phyloP scores from a whole-genome alignment of 305 asterid genomes.

The Fraxinus floribunda region DNA sequence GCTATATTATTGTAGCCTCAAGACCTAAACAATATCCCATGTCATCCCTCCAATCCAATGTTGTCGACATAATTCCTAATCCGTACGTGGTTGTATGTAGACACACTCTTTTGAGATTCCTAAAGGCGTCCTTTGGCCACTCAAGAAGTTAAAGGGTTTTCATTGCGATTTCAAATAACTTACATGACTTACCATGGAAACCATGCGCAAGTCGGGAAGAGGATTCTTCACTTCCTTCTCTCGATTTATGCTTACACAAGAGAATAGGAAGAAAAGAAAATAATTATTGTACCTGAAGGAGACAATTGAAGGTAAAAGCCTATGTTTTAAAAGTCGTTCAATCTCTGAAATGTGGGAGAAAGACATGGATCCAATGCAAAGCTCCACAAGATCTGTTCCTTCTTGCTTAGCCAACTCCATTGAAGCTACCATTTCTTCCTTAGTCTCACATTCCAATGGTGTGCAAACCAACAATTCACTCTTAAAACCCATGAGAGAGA shows the following conservation, averaged over 20 bases:
- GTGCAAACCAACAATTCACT: constrained; percentile 43
- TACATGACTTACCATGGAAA: neutral
- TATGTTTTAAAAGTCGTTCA: constrained; percentile 31
- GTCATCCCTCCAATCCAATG: neutral
- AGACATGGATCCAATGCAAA: constrained; percentile 45
- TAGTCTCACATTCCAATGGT: constrained; percentile 44
- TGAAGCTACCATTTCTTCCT: constrained; percentile 39
- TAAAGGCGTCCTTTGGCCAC: neutral
- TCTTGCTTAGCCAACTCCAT: constrained; percentile 49
- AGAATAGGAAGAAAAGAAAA: neutral
- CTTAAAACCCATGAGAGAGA: constrained; percentile 35
- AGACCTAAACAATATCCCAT: neutral
- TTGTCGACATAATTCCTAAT: no score
- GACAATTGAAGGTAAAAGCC: constrained; percentile 49
- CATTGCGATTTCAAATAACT: neutral
- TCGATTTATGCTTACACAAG: neutral
- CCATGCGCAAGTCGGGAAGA: neutral
- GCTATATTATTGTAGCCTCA: neutral
- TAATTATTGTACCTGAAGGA: constrained; percentile 41
- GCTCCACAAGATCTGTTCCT: constrained; percentile 63
- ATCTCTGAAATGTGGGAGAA: constrained; percentile 48
- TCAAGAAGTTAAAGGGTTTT: neutral
- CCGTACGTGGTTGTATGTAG: neutral
- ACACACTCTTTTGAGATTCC: neutral
- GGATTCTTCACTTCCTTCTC: neutral